These are phyloP conservation scores for Xerocomellus chrysenteron DNA, from an alignment of 768 basidiomycete genomes.

Conservation along the genomic window DNA sequence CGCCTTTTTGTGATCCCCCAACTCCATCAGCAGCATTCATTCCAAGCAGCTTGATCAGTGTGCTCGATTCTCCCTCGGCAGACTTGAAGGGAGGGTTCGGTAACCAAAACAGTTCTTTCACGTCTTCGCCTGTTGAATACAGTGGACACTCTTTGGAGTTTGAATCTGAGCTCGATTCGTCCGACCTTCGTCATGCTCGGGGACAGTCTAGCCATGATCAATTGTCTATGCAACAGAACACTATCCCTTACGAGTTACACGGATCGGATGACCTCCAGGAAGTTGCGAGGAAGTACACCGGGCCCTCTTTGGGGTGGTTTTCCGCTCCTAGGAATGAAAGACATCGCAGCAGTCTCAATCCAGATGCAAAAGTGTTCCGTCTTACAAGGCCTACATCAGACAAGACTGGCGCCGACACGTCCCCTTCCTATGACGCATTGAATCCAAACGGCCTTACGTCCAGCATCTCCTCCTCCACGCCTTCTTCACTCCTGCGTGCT, in stretches of 20 bases:
- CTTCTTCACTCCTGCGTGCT: conserved; percentile 62
- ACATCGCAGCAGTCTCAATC: conserved; percentile 72
- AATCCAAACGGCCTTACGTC: conserved; percentile 58
- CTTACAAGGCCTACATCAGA: conserved; percentile 35
- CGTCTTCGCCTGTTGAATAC: conserved; percentile 44
- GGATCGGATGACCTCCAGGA: conserved; percentile 16
- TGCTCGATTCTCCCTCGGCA: conserved; percentile 52
- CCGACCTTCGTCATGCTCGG: conserved; percentile 40
- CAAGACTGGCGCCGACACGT: conserved; percentile 12
- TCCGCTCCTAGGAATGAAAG: conserved; percentile 44
- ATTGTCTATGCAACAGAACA: conserved; percentile 29
- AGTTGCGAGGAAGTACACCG: conserved; percentile 9
- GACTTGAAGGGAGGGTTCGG: conserved; percentile 44
- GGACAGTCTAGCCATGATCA: conserved; percentile 15
- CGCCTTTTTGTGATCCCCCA: conserved; percentile 50
- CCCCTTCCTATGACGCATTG: conserved; percentile 49
- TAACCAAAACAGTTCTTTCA: conserved; percentile 25
- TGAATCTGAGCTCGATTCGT: conserved; percentile 45
- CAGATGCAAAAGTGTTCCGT: conserved; percentile 83
- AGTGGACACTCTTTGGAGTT: conserved; percentile 27
- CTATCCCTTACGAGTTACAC: conserved; percentile 36
- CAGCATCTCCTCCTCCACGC: conserved; percentile 41
- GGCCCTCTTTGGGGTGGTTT: conserved; percentile 47
- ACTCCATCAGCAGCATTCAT: conserved; percentile 50
- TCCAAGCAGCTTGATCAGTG: conserved; percentile 48